Evolutionary conservation across 2,329 filamentous ascomycete genomes (phyloP), one percentile per base, ranked within the genome.

Genomic region (Microthyrium microscopicum): DNA sequence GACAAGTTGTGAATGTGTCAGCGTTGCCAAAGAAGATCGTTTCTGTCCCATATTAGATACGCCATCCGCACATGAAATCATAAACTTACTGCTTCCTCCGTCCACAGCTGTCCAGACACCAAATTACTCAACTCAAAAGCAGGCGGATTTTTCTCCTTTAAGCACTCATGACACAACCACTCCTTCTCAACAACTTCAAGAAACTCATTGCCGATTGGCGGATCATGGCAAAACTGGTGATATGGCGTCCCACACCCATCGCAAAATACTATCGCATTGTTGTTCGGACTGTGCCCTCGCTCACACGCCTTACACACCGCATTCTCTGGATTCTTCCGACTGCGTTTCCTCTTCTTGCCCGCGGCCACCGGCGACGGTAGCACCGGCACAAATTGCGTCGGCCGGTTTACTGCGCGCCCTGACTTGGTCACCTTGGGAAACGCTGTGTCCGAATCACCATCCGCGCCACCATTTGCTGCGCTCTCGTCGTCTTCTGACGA

Each of bases 221-320:
- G 81, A 38, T 79, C 68, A 51, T 91, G 81, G 47, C 82, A 91
- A 45, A 72, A 70, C 50, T 84, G 79, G 53, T 91, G 82, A 68
- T 82, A 91, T 26, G 74, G 70, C 20, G 65, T 63, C 49, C 82
- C 80, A 58, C 82, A 91, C 12, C 73, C 73, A 53, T 87, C 79
- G 56, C 82, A 91, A 52, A 85, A 83, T 3, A 89, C 80, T 49
- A 91, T 85, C 55, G 75, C 70, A 55, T 89, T 89, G 43, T 61
- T 71, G n/a, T 61, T 52, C 3, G 77, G 75, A 46, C 77, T 81
- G 42, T 77, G 68, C 7, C 77, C 73, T 42, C 81, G 64, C 34
- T 73, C 67, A 54, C 82, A 91, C 41, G 70, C 66, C 44, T 73
- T 75, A 58, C 81, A 89, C 20, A 78, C 62, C 11, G 65, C 64